phyloP scores from a whole-genome alignment of 2,329 filamentous ascomycete species.

The Fusarium bulbicola region DNA sequence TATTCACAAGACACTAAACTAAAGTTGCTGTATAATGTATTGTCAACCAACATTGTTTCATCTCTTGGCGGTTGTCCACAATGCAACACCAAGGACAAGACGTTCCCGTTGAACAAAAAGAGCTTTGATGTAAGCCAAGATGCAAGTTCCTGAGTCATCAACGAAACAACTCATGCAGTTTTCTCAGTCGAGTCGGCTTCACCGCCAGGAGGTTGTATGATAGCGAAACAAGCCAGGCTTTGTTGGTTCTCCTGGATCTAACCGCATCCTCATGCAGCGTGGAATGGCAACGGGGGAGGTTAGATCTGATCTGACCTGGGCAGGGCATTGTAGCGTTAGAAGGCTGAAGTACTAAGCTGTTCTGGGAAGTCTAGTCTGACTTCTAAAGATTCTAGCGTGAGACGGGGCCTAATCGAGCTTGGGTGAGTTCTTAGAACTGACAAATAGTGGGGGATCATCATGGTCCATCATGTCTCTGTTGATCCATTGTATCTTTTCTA shows the following conservation, averaged over 20 bases:
- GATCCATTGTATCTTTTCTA: neutral
- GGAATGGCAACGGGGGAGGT: neutral
- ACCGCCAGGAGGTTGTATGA: neutral
- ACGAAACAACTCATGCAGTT: neutral
- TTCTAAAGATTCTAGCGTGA: conserved; percentile 41
- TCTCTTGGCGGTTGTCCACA: neutral
- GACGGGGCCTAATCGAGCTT: conserved; percentile 19
- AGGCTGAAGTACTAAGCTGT: conserved; percentile 12
- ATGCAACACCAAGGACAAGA: neutral
- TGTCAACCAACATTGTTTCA: neutral
- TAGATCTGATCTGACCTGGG: conserved; percentile 1
- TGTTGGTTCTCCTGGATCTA: neutral
- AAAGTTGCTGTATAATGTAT: neutral
- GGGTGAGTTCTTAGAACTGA: neutral
- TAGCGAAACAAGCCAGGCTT: neutral
- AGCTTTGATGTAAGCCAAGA: conserved; percentile 13
- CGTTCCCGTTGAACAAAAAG: neutral
- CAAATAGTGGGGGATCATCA: conserved; percentile 20
- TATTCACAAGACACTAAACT: neutral
- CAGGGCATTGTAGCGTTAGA: neutral
- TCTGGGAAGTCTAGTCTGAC: conserved; percentile 11
- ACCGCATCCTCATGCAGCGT: neutral
- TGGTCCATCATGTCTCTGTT: neutral
- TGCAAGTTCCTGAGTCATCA: neutral
- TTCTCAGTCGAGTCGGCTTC: conserved; percentile 6